Conservation (phyloP, 2,329 filamentous ascomycete species). For the Aspergillus latus region DNA sequence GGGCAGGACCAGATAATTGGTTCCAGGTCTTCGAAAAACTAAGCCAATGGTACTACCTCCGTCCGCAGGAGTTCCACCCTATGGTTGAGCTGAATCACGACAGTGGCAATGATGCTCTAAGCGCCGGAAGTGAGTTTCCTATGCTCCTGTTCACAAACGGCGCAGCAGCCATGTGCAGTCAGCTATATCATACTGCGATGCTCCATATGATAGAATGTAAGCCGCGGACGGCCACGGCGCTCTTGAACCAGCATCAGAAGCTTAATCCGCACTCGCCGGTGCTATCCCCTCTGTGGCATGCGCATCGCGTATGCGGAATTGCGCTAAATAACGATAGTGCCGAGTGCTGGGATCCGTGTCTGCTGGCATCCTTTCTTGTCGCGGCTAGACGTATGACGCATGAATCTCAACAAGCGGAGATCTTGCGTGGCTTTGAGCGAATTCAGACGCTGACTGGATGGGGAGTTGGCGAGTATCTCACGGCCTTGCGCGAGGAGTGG, state of each 20-base stretch:
- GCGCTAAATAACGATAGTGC: constrained; percentile 48
- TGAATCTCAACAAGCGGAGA: constrained; percentile 47
- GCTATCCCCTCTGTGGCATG: constrained; percentile 51
- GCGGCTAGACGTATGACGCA: constrained; percentile 52
- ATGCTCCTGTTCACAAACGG: constrained; percentile 50
- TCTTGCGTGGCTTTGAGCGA: constrained; percentile 42
- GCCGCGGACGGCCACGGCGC: constrained; percentile 43
- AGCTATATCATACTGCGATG: constrained; percentile 59
- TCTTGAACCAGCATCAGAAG: constrained; percentile 24
- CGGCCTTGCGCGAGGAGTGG: constrained; percentile 25
- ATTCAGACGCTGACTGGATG: constrained; percentile 47
- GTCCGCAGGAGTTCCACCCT: constrained; percentile 28
- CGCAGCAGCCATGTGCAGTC: constrained; percentile 49
- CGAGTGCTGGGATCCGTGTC: constrained; percentile 50
- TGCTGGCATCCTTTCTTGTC: constrained; percentile 49
- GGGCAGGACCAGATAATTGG: constrained; percentile 20
- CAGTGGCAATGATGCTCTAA: constrained; percentile 21
- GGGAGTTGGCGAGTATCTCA: constrained; percentile 26
- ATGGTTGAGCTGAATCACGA: constrained; percentile 37
- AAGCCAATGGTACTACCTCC: constrained; percentile 29
- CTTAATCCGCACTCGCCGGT: constrained; percentile 26
- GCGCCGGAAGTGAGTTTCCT: constrained; percentile 27
- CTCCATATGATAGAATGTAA: constrained; percentile 53
- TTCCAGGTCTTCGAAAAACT: constrained; percentile 27
- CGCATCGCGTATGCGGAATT: constrained; percentile 52